Conservation (phyloP, 345 rosid species). For the Arabidopsis arenosa region DNA sequence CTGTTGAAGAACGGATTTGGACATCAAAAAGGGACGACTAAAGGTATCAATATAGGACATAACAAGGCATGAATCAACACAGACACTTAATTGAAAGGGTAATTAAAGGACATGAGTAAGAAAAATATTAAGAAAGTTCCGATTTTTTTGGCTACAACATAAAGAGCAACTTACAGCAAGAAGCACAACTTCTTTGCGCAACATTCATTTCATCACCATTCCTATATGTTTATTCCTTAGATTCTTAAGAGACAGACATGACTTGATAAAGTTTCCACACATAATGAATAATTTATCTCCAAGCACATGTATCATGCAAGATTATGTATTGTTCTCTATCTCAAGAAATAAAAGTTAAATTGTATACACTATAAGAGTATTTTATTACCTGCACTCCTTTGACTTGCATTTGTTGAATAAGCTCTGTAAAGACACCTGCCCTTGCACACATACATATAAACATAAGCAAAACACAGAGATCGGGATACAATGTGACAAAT, state of each 20-base stretch:
- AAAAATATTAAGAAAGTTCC: background rate
- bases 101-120: background rate
- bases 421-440: constrained; percentile 97
- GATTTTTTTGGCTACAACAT: background rate
- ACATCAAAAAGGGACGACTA: background rate
- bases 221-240: background rate
- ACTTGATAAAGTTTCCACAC: background rate
- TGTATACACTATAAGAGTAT: background rate
- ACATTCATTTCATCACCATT: constrained; percentile 2
- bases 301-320: background rate
- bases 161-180: background rate
- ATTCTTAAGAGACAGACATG: constrained; percentile 2
- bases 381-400: constrained; percentile 89
- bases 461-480: background rate
- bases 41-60: background rate
- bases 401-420: constrained; percentile 97
- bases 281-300: background rate
- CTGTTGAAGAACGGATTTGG: background rate
- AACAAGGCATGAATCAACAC: background rate
- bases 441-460: constrained; percentile 17
- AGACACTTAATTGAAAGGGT: background rate
- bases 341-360: background rate
- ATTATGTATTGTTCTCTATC: background rate
- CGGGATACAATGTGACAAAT: background rate
- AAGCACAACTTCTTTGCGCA: background rate